These are phyloP conservation scores for Kuraishia borneana DNA, from an alignment of 805 yeast genomes.

Conservation along the genomic window DNA sequence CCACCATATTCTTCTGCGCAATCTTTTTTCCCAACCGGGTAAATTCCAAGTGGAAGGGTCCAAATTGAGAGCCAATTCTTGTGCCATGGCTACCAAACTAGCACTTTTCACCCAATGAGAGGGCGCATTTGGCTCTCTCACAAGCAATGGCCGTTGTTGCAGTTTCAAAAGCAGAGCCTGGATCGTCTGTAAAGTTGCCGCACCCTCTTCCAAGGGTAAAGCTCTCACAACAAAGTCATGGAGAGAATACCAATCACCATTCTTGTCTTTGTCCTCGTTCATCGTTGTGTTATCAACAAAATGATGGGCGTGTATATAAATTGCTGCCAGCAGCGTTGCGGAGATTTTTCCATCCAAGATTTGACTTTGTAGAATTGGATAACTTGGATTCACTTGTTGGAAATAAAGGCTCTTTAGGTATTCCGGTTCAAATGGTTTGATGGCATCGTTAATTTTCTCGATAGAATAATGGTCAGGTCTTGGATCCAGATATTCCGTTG, in stretches of 20 bases:
- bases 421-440: conserved; percentile 4
- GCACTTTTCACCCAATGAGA: conserved; percentile 4
- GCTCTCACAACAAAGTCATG: conserved; percentile 2
- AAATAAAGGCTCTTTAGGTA: background rate
- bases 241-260: background rate
- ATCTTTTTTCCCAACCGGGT: conserved; percentile 15
- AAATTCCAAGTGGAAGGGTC: conserved; percentile 22
- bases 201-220: conserved; percentile 4
- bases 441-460: conserved; percentile 4
- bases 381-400: background rate
- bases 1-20: conserved; percentile 21
- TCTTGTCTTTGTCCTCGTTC: background rate
- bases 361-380: background rate
- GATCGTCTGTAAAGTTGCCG: conserved; percentile 6
- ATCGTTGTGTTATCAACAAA: background rate
- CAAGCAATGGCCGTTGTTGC: conserved; percentile 4
- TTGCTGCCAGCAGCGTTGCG: background rate
- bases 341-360: background rate
- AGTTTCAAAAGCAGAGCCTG: conserved; percentile 5
- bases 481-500: conserved; percentile 5
- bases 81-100: conserved; percentile 1
- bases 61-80: conserved; percentile 3
- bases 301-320: background rate
- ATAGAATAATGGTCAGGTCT: conserved; percentile 4
- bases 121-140: conserved; percentile 5